Conservation (phyloP, 2,329 filamentous ascomycete genomes). For the Phoma sp. region DNA sequence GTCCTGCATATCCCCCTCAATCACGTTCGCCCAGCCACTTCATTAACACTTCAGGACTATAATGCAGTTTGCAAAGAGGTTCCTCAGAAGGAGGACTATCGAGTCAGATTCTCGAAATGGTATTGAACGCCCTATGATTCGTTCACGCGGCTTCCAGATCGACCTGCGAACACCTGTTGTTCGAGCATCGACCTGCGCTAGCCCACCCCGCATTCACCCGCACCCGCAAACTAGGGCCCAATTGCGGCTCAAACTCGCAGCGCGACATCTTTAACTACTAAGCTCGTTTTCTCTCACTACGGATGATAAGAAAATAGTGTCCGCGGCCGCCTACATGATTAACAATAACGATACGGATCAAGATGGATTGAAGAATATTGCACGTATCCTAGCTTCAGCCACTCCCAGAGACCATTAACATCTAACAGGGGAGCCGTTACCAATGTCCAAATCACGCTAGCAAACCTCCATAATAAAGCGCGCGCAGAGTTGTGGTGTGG, state of each 20-base stretch:
- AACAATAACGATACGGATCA: background rate
- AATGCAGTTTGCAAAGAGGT: background rate
- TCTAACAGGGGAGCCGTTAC: too few relatives aligned
- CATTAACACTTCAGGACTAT: too few relatives aligned
- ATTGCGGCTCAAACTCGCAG: background rate
- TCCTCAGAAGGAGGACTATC: background rate
- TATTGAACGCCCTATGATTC: background rate
- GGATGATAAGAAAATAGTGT: background rate
- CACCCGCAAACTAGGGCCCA: background rate
- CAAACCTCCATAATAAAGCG: too few relatives aligned
- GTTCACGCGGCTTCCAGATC: constrained; percentile 1
- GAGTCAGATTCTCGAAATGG: background rate
- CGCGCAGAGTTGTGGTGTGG: too few relatives aligned
- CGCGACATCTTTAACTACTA: background rate
- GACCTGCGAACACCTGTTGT: constrained; percentile 6
- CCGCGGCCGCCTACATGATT: background rate
- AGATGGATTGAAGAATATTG: too few relatives aligned
- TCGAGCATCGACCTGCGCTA: background rate
- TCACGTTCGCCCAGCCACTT: background rate
- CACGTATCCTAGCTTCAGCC: too few relatives aligned
- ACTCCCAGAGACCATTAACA: too few relatives aligned
- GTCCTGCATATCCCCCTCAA: background rate
- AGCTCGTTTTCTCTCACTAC: background rate
- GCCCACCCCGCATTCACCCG: constrained; percentile 2
- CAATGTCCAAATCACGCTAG: too few relatives aligned